Conservation (phyloP, 2,329 filamentous ascomycete genomes). For the Exophiala bonariae region DNA sequence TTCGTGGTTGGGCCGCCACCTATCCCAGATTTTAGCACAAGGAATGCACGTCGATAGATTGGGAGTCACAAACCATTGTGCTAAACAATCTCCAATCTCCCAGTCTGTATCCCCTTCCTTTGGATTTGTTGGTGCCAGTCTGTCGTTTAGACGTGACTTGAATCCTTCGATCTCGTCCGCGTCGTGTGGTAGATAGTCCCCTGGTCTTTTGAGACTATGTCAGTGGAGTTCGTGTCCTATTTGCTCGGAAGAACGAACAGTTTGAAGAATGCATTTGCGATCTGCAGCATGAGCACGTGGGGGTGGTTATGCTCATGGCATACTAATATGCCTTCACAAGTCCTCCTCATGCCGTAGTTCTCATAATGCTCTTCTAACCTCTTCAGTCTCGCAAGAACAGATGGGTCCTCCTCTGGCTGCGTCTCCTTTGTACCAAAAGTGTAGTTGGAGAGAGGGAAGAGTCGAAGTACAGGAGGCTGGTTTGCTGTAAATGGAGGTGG, state of each 20-base stretch:
- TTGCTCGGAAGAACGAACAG: constrained; percentile 52
- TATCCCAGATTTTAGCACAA: constrained; percentile 1
- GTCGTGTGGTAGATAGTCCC: constrained; percentile 83
- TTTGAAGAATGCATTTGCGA: constrained; percentile 99
- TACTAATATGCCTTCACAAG: constrained; percentile 93
- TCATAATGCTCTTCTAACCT: constrained; percentile 94
- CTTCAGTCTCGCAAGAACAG: constrained; percentile 86
- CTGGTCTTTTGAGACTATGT: constrained; percentile 58
- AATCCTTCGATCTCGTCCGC: constrained; percentile 95
- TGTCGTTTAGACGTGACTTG: constrained; percentile 87
- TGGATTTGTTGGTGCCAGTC: constrained; percentile 86
- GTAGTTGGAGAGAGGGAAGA: constrained; percentile 97
- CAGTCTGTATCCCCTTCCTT: constrained; percentile 71
- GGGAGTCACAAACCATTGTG: constrained; percentile 70
- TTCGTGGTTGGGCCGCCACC: constrained; percentile 95
- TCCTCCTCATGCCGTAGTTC: constrained; percentile 91
- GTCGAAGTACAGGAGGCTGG: constrained; percentile 83
- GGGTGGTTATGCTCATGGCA: constrained; percentile 99
- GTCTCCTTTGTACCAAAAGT: constrained; percentile 98
- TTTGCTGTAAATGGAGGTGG: constrained; percentile 84
- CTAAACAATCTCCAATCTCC: constrained; percentile 91
- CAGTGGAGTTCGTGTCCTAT: constrained; percentile 3
- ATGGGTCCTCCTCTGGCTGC: constrained; percentile 96
- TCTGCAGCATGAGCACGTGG: constrained; percentile 98
- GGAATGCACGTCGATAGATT: too few relatives aligned